Percentiles rank a stretch among this genome's conserved stretches.
Evolutionary conservation across 192 early-diverging fungal species (phyloP).

Genomic region (Radiomyces spectabilis): DNA sequence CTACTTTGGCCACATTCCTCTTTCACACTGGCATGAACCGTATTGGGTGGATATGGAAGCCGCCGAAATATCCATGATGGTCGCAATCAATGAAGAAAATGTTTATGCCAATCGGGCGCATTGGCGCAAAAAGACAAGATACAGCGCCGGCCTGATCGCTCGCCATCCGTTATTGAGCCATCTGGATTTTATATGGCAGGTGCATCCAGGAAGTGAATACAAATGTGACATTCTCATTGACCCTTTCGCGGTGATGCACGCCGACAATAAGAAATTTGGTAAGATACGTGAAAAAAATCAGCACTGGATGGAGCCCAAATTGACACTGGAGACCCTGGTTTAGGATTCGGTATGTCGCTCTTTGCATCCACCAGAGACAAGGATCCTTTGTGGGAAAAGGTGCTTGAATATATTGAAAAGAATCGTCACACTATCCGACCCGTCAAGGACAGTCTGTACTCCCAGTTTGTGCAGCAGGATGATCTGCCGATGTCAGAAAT

Average conservation of each 20-base stretch:
- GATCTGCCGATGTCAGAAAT: neutral
- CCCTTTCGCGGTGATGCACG: conserved; percentile 69
- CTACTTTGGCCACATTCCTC: conserved; percentile 39
- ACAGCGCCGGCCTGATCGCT: conserved; percentile 68
- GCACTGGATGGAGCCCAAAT: no score
- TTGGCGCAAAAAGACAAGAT: conserved; percentile 40
- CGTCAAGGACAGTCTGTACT: conserved; percentile 23
- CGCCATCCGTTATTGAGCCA: conserved; percentile 60
- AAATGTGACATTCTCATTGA: conserved; percentile 70
- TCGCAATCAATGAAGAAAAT: conserved; percentile 39
- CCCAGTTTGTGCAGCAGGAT: conserved; percentile 44
- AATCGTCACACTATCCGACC: conserved; percentile 33
- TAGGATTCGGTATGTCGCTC: no score
- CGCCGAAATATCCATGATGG: conserved; percentile 32
- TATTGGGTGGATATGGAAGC: conserved; percentile 47
- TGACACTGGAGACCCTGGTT: no score
- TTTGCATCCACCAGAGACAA: no score
- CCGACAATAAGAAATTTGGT: conserved; percentile 64
- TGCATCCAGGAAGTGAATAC: conserved; percentile 73
- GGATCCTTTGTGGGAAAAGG: conserved; percentile 64
- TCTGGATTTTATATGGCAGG: conserved; percentile 73
- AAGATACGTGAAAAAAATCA: no score
- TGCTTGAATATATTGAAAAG: conserved; percentile 34
- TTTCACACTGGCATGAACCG: conserved; percentile 56
- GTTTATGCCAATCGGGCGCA: conserved; percentile 49